These are phyloP conservation scores for Sarocladium strictum DNA, from an alignment of 2,329 filamentous ascomycete species.

Conservation along the genomic window DNA sequence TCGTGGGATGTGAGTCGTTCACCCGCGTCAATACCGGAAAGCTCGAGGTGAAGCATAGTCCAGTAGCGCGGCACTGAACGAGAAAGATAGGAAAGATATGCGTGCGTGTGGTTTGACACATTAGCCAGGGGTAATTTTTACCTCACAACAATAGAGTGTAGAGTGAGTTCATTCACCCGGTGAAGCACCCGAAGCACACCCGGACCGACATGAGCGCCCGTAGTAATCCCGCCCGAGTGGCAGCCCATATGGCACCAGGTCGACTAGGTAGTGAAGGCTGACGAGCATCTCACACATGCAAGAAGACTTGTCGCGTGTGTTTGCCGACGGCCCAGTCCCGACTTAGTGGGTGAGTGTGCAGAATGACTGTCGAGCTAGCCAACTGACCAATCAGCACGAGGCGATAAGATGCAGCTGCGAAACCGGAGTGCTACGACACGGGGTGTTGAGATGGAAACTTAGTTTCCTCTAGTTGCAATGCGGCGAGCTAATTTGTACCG, in stretches of 20 bases:
- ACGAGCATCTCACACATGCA: not conserved
- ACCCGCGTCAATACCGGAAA: too few species aligned
- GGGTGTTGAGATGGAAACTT: not conserved
- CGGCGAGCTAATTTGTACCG: conserved; percentile 1
- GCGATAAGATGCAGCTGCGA: conserved; percentile 8
- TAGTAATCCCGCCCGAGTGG: not conserved
- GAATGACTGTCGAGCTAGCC: not conserved
- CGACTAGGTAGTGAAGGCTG: too few species aligned
- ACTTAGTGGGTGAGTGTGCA: conserved; percentile 6
- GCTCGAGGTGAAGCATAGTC: not conserved
- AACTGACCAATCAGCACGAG: not conserved
- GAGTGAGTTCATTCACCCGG: not conserved
- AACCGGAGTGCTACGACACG: conserved; percentile 1
- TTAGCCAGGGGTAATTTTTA: conserved; percentile 9
- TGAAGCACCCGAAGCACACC: not conserved
- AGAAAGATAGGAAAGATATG: conserved; percentile 1
- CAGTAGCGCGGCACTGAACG: not conserved
- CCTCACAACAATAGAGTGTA: not conserved
- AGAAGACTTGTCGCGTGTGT: not conserved
- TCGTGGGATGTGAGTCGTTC: not conserved
- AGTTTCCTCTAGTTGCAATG: not conserved
- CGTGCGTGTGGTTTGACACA: conserved; percentile 4
- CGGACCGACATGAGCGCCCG: not conserved
- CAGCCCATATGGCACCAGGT: not conserved
- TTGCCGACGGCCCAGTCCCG: conserved; percentile 7